Evolutionary conservation across 257 asterid species (phyloP), one percentile per base, ranked within the genome.

Genomic region (Primulina tabacum): DNA sequence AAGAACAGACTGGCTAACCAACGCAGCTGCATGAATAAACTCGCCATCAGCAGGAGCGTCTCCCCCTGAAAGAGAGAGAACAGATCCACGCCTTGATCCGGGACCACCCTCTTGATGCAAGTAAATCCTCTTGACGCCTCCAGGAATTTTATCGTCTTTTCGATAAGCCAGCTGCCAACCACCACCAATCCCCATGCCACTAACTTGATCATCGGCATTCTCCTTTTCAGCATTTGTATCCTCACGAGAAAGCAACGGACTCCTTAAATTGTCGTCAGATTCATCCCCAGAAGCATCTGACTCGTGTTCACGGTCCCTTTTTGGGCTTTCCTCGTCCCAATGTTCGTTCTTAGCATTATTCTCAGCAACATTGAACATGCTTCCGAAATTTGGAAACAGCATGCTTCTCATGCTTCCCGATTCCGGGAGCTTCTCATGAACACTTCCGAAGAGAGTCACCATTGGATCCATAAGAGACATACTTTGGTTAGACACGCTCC

Each of bases 101-200:
- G 83, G 66, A 37, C 81, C 84, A 33, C 87, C 82, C 73, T 91
- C 98, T 71, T 91, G 97, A 77, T 85, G 97, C 64, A 94, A 77
- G 79, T 81, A 91, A 62, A 94, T 94, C 84, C 95, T 91, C 81
- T 85, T 89, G 26, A 94, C 85, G 17, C 89, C 89, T 4, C 90
- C 86, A 4, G 81, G 76, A 28, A 67, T 83, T 20, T 81, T 84
- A 63, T 90, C 91, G n/a, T 94, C 99, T 62, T 89, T 89, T 53
- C 77, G 85, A 56, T 94, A 94, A 0, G 99, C 99, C 57, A 94
- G 79, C 76, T 91, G 96, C 99, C 99, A 94, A 37, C 99, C 99
- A 7, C 97, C 96, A 14, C 99, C 98, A 4, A 94, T 92, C 6
- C 97, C 97, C 82, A 91, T 77, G 1, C 87, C 79, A 14, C 85